These are phyloP conservation scores for Wickerhamomyces bovis DNA, from an alignment of 805 yeast genomes.

Conservation along the genomic window DNA sequence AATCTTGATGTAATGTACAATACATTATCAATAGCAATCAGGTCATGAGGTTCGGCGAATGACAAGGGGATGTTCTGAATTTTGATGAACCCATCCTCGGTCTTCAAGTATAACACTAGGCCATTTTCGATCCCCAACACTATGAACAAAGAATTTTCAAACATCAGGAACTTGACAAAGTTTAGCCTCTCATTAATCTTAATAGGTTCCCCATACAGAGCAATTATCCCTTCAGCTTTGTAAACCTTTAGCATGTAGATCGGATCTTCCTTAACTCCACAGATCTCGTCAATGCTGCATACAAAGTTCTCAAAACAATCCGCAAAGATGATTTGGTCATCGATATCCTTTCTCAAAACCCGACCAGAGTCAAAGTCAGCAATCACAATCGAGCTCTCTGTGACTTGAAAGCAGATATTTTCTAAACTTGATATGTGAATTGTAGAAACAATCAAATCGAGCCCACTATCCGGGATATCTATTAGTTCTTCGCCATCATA, in stretches of 20 bases:
- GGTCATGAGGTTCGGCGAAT: slow-evolving; percentile 16
- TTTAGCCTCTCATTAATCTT: slow-evolving; percentile 5
- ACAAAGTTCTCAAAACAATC: slow-evolving; percentile 15
- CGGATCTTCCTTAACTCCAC: background rate
- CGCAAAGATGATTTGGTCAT: slow-evolving; percentile 10
- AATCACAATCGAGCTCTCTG: slow-evolving; percentile 18
- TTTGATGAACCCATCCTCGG: background rate
- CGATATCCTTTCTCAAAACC: slow-evolving; percentile 3
- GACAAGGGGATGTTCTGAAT: background rate
- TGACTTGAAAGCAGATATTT: slow-evolving; percentile 19
- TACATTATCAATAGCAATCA: slow-evolving; percentile 9
- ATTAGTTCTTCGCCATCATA: slow-evolving; percentile 23
- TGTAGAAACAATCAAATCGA: slow-evolving; percentile 13
- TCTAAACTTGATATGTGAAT: slow-evolving; percentile 12
- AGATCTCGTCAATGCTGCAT: slow-evolving; percentile 6
- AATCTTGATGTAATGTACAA: slow-evolving; percentile 19
- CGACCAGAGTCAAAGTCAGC: slow-evolving; percentile 13
- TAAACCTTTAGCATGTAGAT: slow-evolving; percentile 1
- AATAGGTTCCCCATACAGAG: slow-evolving; percentile 1
- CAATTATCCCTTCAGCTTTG: slow-evolving; percentile 10
- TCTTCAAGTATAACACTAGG: slow-evolving; percentile 4
- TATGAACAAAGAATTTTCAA: slow-evolving; percentile 4
- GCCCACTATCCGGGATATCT: slow-evolving; percentile 21
- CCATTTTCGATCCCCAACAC: slow-evolving; percentile 5
- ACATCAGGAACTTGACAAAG: slow-evolving; percentile 15